Percentiles rank a stretch among this genome's conserved stretches.
phyloP scores from a whole-genome alignment of 129 eudicot species.

The Calendula officinalis region DNA sequence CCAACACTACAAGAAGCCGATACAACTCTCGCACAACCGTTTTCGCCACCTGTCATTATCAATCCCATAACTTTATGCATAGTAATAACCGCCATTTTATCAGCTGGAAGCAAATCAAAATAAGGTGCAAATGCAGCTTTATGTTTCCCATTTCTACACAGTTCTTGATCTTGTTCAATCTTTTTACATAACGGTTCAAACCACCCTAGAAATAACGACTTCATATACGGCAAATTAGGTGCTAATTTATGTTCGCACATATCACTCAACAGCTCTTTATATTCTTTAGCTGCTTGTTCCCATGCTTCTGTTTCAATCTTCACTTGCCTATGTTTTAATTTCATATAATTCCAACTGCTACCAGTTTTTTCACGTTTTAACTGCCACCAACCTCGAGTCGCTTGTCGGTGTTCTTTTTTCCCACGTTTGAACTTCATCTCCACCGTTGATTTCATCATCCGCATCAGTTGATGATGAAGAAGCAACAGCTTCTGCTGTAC shows the following conservation, averaged over 20 bases:
- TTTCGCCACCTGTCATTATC: slow-evolving; percentile 75
- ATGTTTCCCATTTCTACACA: slow-evolving; percentile 47
- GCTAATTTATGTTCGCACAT: slow-evolving; percentile 87
- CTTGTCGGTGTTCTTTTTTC: slow-evolving; percentile 45
- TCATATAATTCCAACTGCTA: slow-evolving; percentile 40
- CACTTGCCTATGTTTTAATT: slow-evolving; percentile 62
- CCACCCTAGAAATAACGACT: slow-evolving; percentile 93
- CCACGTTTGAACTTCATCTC: slow-evolving; percentile 63
- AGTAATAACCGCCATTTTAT: slow-evolving; percentile 85
- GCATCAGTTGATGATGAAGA: slow-evolving; percentile 39
- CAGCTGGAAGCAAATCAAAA: slow-evolving; percentile 76
- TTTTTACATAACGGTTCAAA: slow-evolving; percentile 69
- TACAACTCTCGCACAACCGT: slow-evolving; percentile 70
- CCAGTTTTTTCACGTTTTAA: slow-evolving; percentile 33
- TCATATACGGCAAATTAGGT: slow-evolving; percentile 90
- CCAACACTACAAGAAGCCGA: slow-evolving; percentile 76
- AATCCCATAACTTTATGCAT: slow-evolving; percentile 92
- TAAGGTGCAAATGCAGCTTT: slow-evolving; percentile 51
- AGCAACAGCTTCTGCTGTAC: slow-evolving; percentile 60
- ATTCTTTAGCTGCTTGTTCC: slow-evolving; percentile 77
- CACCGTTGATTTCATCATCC: slow-evolving; percentile 49
- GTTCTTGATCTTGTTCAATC: slow-evolving; percentile 63
- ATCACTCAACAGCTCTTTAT: slow-evolving; percentile 65
- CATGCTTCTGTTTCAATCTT: slow-evolving; percentile 86
- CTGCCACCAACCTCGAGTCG: slow-evolving; percentile 27